Evolutionary conservation across 805 yeast species (phyloP), one percentile per base, ranked within the genome.

Genomic region (Ogataea paraovalis): DNA sequence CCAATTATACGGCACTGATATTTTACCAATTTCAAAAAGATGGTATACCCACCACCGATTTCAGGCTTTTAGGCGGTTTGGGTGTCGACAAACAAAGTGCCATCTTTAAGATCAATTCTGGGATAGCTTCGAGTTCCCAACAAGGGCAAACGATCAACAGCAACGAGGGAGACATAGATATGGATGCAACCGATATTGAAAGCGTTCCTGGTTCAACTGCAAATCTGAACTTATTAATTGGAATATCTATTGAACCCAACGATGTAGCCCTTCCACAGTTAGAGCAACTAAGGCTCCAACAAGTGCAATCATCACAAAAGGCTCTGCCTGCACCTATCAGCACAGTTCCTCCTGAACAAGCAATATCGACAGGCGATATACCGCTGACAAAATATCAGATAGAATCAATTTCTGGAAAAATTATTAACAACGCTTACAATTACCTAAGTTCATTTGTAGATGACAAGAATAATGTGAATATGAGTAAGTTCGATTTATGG

Each of bases 381-480:
- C 56, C 58, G 9, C 40, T 59, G 30, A 48, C 56, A 3, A 61
- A 56, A 41, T 56, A 56, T 10, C 64, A 63, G 38, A 54, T 66
- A 2, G 85, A 89, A 2, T 68, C 69, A 0, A 65, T 92, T 48
- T 97, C 97, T 1, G 87, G 86, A 51, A 87, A 87, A 62, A 89
- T 94, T 48, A 95, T 94, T 19, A 83, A 83, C 34, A 89, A 94
- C 65, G 97, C 97, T 1, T 94, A 92, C 68, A 91, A 94, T 62
- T 94, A 79, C 62, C 67, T 92, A 42, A 82, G 95, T 2, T 87
- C 97, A n/a, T 92, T 91, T 62, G 77, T 89, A 7, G 96, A 89
- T 60, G 64, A 70, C 4, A 72, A 78, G 20, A 96, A 96, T 2
- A 87, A 82, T 56, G 97, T 92, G 2, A 85, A 91, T 3, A 87